Percentiles rank a stretch among this genome's conserved stretches.
These are phyloP conservation scores for Inonotus obliquus DNA, from an alignment of 1,284 basidiomycete species.

Conservation along the genomic window DNA sequence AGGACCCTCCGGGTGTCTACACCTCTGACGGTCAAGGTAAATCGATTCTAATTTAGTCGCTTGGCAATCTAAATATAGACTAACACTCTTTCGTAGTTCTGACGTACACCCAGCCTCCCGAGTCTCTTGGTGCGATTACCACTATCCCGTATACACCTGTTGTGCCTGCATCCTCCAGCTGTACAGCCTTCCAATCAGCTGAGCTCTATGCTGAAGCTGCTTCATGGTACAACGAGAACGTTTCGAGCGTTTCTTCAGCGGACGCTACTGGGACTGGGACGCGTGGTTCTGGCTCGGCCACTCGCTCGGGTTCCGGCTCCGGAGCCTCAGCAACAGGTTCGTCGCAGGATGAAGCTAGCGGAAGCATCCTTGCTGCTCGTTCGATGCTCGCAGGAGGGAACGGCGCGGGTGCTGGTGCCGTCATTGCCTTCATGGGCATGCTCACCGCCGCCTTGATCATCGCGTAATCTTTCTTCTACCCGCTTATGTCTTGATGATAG, in stretches of 20 bases:
- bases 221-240: background rate
- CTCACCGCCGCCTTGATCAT: constrained; percentile 4
- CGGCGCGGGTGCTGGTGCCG: constrained; percentile 9
- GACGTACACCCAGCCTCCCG: constrained; percentile 57
- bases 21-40: constrained; percentile 35
- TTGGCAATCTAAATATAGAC: background rate
- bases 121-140: constrained; percentile 50
- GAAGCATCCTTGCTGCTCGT: background rate
- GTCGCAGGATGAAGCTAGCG: background rate
- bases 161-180: constrained; percentile 60
- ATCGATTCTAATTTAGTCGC: background rate
- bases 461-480: background rate
- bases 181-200: constrained; percentile 49
- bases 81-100: constrained; percentile 22
- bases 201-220: constrained; percentile 39
- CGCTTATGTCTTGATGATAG: constrained; percentile 1
- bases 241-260: background rate
- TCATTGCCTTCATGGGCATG: constrained; percentile 17
- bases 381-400: background rate
- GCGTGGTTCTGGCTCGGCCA: constrained; percentile 16
- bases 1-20: constrained; percentile 55
- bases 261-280: constrained; percentile 24
- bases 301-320: constrained; percentile 11
- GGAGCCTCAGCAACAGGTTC: background rate
- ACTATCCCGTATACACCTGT: constrained; percentile 57